Evolutionary conservation across 169 alveolate species (phyloP), one percentile per base, ranked within the genome.

Genomic region (Cryptosporidium bovis): DNA sequence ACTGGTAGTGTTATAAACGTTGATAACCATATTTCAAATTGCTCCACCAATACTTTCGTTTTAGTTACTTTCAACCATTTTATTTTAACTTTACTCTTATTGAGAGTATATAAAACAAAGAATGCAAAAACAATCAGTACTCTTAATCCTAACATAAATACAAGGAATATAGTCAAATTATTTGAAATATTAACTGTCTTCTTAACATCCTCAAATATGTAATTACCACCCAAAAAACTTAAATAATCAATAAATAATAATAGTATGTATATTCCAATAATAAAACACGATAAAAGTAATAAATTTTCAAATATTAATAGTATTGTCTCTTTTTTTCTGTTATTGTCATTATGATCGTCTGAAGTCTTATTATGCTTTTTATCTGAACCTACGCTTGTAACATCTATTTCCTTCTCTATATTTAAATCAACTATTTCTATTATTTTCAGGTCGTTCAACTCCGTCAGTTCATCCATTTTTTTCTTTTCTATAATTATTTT

Each of bases 11-110:
- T 27, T 13, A 69, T 69, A 53, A 69, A 69, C 33, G 67, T 55
- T 10, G 83, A 69, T 6, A 51, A 66, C 83, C 66, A 69, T 31
- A 69, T 69, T 15, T 31, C 51, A 8, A 69, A 24, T 29, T 69
- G 83, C 24, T 69, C 83, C n/a, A 53, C 51, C 20, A 69, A 56
- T 5, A 69, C 16, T 66, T 69, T 69, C 15, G 83, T 34, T 40
- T 69, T 69, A 31, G 34, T 50, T 16, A 69, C 29, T 8, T 51
- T 56, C 7, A 69, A 2, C 83, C 83, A 69, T 31, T 55, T 56
- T 20, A 51, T 64, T 20, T 51, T 69, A 3, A 69, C 51, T 29
- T 66, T 64, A 18, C 6, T 51, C 20, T 69, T 69, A 34, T 51
- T 31, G 29, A 69, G 31, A 24, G 36, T 51, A 33, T 51, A 69